Evolutionary conservation across 177 flowering plant genomes (phyloP).

Genomic region (Tripterygium wilfordii): DNA sequence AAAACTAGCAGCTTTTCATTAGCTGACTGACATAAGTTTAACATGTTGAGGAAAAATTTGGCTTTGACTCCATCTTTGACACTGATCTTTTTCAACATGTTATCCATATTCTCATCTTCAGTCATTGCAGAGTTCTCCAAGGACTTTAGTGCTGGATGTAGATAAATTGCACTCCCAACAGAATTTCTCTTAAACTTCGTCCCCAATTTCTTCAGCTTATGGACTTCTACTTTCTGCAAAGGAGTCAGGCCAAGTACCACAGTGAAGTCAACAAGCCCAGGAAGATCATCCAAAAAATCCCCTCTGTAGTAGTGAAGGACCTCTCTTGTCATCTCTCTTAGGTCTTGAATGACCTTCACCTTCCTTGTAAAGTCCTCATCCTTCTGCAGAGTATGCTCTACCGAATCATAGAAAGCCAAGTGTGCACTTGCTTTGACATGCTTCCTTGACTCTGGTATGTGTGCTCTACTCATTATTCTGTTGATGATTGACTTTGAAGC

Average conservation of each 20-base stretch:
- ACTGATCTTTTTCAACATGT: slow-evolving; percentile 39
- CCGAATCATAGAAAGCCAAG: slow-evolving; percentile 50
- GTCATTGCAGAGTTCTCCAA: slow-evolving; percentile 19
- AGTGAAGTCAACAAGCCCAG: slow-evolving; percentile 78
- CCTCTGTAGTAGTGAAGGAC: slow-evolving; percentile 90
- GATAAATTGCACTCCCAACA: slow-evolving; percentile 55
- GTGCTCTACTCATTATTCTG: slow-evolving; percentile 58
- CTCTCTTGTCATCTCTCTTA: slow-evolving; percentile 73
- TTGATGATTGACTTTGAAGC: slow-evolving; percentile 39
- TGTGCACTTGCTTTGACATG: slow-evolving; percentile 27
- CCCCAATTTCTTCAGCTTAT: slow-evolving; percentile 29
- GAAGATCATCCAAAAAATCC: slow-evolving; percentile 84
- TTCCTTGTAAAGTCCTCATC: slow-evolving; percentile 58
- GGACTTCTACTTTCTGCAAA: slow-evolving; percentile 41
- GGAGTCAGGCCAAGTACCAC: slow-evolving; percentile 51
- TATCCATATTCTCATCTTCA: slow-evolving; percentile 41
- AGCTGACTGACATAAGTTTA: slow-evolving; percentile 55
- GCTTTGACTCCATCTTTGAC: slow-evolving; percentile 72
- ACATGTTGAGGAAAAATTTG: slow-evolving; percentile 65
- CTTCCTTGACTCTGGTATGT: slow-evolving; percentile 37
- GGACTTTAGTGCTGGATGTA: slow-evolving; percentile 58
- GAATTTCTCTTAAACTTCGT: slow-evolving; percentile 51
- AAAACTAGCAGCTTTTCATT: slow-evolving; percentile 83
- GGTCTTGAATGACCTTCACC: slow-evolving; percentile 60
- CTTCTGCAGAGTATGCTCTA: slow-evolving; percentile 65